Percentiles rank a stretch among this genome's conserved stretches.
Evolutionary conservation across 495 filamentous ascomycete genomes (phyloP).

Genomic region (Clohesyomyces aquaticus): DNA sequence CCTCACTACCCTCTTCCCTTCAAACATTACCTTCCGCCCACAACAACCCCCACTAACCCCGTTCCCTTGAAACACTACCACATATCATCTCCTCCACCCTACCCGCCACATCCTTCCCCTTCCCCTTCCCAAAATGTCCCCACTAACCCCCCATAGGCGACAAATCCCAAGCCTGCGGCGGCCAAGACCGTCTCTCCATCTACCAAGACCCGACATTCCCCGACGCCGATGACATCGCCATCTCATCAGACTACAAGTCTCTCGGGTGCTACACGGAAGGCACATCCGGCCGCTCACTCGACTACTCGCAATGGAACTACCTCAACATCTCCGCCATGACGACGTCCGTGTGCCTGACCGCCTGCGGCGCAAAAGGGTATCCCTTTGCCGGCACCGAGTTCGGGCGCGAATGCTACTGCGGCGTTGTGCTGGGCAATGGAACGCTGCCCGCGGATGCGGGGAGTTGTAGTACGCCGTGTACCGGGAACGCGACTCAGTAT

Average conservation of each 20-base stretch:
- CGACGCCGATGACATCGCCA: constrained; percentile 46
- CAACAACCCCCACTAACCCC: too few relatives aligned
- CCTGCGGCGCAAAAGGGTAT: not conserved
- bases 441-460: constrained; percentile 44
- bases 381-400: not conserved
- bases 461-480: constrained; percentile 36
- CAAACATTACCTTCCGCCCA: too few relatives aligned
- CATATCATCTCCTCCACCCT: too few relatives aligned
- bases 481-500: constrained; percentile 35
- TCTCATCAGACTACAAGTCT: constrained; percentile 51
- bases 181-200: constrained; percentile 52
- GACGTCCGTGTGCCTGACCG: constrained; percentile 32
- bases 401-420: not conserved
- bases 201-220: constrained; percentile 59
- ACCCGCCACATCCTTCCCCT: too few relatives aligned
- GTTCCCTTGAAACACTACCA: too few relatives aligned
- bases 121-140: too few relatives aligned
- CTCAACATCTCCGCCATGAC: constrained; percentile 49
- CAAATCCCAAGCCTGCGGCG: constrained; percentile 54
- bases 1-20: too few relatives aligned
- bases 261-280: constrained; percentile 64
- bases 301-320: constrained; percentile 49
- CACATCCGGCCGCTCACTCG: constrained; percentile 54
- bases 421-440: constrained; percentile 53
- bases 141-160: constrained; percentile 34